Conservation (phyloP, 2,329 filamentous ascomycete species). For the Phoma herbarum region DNA sequence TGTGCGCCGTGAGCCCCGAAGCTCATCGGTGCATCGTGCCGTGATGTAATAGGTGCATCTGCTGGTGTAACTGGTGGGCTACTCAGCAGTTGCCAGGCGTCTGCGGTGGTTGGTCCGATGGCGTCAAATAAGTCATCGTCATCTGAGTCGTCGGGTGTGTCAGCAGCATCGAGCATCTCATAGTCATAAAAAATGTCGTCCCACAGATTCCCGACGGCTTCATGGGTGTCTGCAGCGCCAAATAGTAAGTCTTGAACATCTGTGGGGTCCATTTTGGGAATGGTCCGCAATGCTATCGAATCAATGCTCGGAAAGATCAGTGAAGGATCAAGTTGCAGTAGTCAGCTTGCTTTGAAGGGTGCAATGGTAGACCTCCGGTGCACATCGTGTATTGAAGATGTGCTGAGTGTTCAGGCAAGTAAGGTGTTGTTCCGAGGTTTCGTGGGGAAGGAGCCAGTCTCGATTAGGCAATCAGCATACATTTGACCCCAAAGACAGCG, state of each 20-base stretch:
- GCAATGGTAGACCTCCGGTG: neutral
- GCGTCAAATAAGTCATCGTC: conserved; percentile 9
- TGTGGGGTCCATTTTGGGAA: conserved; percentile 31
- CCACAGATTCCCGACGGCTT: conserved; percentile 22
- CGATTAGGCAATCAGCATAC: conserved; percentile 29
- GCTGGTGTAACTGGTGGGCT: conserved; percentile 10
- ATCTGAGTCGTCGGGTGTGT: neutral
- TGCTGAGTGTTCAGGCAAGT: neutral
- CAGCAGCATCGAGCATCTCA: conserved; percentile 25
- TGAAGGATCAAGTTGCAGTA: neutral
- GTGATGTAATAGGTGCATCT: neutral
- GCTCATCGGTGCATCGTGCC: neutral
- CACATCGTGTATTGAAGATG: neutral
- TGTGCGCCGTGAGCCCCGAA: neutral
- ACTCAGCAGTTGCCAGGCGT: conserved; percentile 21
- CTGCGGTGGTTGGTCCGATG: conserved; percentile 8
- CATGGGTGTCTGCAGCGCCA: conserved; percentile 28
- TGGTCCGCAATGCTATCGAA: neutral
- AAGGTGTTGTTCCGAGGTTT: conserved; percentile 10
- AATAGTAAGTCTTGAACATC: conserved; percentile 46
- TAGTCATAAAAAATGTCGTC: conserved; percentile 34
- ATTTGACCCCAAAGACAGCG: conserved; percentile 17
- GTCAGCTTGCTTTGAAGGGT: no score
- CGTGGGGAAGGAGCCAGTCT: conserved; percentile 23
- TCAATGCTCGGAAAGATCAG: neutral